Evolutionary conservation across 257 asterid genomes (phyloP), one percentile per base, ranked within the genome.

Genomic region (Solanum arcanum): DNA sequence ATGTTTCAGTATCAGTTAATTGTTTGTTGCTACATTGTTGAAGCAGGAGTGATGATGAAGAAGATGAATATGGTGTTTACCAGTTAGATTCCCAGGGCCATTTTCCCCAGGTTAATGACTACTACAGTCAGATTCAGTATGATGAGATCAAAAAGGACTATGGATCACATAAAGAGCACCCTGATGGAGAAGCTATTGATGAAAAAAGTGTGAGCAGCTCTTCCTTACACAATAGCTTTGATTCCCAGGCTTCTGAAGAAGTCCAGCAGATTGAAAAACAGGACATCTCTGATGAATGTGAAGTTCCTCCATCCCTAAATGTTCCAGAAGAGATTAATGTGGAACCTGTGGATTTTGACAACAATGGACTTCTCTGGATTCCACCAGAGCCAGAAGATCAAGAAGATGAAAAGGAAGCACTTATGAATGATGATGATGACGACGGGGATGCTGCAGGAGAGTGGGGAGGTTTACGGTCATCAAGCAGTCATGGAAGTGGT

Each of bases 311-410:
- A 76, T 88, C 98, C 77, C 60, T 94, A 83, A 93, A 93, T 90
- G 94, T 90, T 69, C 92, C 94, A 83, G 94, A 93, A 91, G 96
- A 92, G 87, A 93, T 91, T 73, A 91, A 92, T 88, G 29, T 86
- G 14, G 96, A 94, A 90, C 98, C 98, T 37, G 93, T 94, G 70
- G 99, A 97, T 91, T 97, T 95, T 86, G 99, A 97, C 91, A 92
- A 92, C 90, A 94, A 94, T 86, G 99, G 98, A 89, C 92, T 93
- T 87, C 92, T 97, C 47, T 97, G 99, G 99, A 95, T 95, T 87
- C 99, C 98, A n/a, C 98, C 99, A 76, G 99, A 95, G 86, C 98
- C 99, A n/a, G 99, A 95, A 92, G 98, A 97, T 52, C 96, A 92
- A 90, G 98, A 94, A 88, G 98, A 95, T 90, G 99, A 95, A 91